Conservation (phyloP, 2,329 filamentous ascomycete genomes). For the Leptographium flavum region DNA sequence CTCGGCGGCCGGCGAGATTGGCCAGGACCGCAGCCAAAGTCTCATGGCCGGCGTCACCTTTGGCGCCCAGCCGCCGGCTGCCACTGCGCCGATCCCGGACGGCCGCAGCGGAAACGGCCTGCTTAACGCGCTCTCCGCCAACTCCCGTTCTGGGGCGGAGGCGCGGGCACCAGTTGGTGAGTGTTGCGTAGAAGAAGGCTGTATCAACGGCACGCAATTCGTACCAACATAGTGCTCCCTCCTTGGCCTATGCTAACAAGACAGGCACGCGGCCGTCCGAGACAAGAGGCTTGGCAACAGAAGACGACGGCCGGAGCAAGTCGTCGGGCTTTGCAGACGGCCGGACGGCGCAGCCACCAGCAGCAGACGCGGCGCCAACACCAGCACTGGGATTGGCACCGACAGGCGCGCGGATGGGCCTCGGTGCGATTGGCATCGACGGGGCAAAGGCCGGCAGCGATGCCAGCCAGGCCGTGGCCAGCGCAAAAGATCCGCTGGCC, state of each 20-base stretch:
- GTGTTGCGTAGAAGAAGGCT: no score
- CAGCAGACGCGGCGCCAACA: neutral
- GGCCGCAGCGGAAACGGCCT: conserved; percentile 41
- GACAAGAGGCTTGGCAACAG: conserved; percentile 22
- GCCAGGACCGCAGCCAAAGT: conserved; percentile 36
- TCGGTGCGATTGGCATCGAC: conserved; percentile 29
- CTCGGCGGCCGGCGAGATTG: conserved; percentile 38
- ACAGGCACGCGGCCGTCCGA: conserved; percentile 29
- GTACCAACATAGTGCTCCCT: no score
- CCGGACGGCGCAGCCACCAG: neutral
- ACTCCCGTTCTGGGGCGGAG: conserved; percentile 33
- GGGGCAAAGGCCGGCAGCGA: conserved; percentile 26
- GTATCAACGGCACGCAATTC: no score
- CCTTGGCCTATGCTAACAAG: neutral
- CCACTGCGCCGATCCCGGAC: conserved; percentile 16
- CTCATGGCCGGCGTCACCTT: conserved; percentile 42
- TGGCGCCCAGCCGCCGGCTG: conserved; percentile 25
- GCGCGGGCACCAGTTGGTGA: conserved; percentile 31
- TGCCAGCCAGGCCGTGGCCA: conserved; percentile 22
- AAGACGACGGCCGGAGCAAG: conserved; percentile 33
- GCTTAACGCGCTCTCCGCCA: conserved; percentile 49
- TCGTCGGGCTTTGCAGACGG: conserved; percentile 26
- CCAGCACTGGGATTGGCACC: conserved; percentile 14
- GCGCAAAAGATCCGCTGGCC: conserved; percentile 41
- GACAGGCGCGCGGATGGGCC: conserved; percentile 23